Conservation (phyloP, 192 early-diverging fungal genomes). For the Dissophora globulifera region DNA sequence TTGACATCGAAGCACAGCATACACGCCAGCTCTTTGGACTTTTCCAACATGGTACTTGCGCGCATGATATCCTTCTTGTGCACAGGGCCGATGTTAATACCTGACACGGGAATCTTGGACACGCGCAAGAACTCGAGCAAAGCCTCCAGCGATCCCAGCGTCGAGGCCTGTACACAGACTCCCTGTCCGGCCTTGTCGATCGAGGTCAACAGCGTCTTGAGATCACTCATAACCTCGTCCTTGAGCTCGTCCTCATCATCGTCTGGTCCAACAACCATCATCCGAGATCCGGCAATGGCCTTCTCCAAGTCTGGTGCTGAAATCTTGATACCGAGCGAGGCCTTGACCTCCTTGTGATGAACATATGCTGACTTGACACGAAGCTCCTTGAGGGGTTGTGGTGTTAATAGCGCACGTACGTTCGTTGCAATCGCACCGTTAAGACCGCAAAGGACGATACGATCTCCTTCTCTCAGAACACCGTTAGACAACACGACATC, state of each 20-base stretch:
- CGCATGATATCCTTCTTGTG: slow-evolving; percentile 97
- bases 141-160: slow-evolving; percentile 97
- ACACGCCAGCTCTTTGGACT: slow-evolving; percentile 82
- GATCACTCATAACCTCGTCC: slow-evolving; percentile 95
- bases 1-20: slow-evolving; percentile 94
- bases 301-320: slow-evolving; percentile 92
- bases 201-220: slow-evolving; percentile 76
- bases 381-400: slow-evolving; percentile 97
- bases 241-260: slow-evolving; percentile 96
- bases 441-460: slow-evolving; percentile 94
- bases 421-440: slow-evolving; percentile 95
- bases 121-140: slow-evolving; percentile 91
- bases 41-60: slow-evolving; percentile 93
- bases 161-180: slow-evolving; percentile 98
- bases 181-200: slow-evolving; percentile 89
- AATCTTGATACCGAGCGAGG: slow-evolving; percentile 97
- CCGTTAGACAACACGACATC: slow-evolving; percentile 98
- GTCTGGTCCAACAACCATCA: slow-evolving; percentile 92
- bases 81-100: slow-evolving; percentile 97
- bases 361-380: slow-evolving; percentile 96
- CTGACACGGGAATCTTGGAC: slow-evolving; percentile 95
- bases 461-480: slow-evolving; percentile 93
- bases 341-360: slow-evolving; percentile 97
- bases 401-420: slow-evolving; percentile 95
- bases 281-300: slow-evolving; percentile 95